Evolutionary conservation across 1,284 basidiomycete genomes (phyloP).

Genomic region (Cryptococcus jaspeensis): DNA sequence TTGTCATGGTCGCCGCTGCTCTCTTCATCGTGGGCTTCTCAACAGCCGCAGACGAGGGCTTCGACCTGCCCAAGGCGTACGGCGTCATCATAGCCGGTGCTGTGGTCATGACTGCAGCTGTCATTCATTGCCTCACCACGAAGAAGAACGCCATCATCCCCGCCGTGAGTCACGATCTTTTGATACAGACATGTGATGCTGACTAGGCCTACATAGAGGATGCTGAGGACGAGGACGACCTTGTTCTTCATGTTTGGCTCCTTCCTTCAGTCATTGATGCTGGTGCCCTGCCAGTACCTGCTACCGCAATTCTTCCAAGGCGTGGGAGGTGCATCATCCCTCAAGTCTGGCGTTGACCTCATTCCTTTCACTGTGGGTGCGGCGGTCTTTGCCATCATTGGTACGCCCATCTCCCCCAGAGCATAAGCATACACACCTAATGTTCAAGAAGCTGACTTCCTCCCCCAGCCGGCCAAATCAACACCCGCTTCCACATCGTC

Average conservation of each 20-base stretch:
- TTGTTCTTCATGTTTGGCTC: constrained; percentile 40
- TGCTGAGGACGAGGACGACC: constrained; percentile 45
- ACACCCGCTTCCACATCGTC: constrained; percentile 32
- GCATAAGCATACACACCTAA: no score
- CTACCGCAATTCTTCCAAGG: constrained; percentile 48
- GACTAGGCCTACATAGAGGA: constrained; percentile 37
- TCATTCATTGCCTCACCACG: constrained; percentile 67
- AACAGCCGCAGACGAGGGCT: constrained; percentile 47
- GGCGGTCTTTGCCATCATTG: constrained; percentile 26
- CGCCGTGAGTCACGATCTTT: constrained; percentile 20
- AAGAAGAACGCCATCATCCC: constrained; percentile 70
- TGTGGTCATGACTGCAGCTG: constrained; percentile 59
- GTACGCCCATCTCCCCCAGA: constrained; percentile 10
- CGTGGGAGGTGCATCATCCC: constrained; percentile 23
- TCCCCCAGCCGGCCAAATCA: constrained; percentile 40
- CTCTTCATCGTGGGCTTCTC: constrained; percentile 75
- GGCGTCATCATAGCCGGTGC: constrained; percentile 69
- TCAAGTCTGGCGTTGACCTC: constrained; percentile 32
- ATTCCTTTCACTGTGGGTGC: constrained; percentile 33
- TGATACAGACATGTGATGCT: neutral
- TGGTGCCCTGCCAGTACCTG: constrained; percentile 36
- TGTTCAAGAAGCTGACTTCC: neutral
- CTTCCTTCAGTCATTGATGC: constrained; percentile 35
- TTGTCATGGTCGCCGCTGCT: constrained; percentile 72
- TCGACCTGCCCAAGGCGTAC: constrained; percentile 61